Conservation (phyloP, 192 early-diverging fungal species). For the Backusella macrospora region DNA sequence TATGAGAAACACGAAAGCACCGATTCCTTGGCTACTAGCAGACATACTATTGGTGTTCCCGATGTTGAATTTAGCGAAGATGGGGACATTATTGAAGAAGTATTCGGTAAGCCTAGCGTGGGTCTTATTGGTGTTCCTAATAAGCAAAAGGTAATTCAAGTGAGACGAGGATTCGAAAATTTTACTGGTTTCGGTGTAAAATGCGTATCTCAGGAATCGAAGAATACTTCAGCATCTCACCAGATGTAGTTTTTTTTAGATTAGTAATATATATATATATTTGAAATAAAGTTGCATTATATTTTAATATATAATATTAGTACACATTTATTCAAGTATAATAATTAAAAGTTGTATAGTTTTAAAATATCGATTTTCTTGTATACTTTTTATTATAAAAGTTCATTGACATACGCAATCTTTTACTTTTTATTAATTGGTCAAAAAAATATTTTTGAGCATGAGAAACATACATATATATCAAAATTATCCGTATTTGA, state of each 20-base stretch:
- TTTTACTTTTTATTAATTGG: too few species aligned
- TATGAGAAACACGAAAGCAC: background rate
- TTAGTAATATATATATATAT: background rate
- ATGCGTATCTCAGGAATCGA: background rate
- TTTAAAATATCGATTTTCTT: background rate
- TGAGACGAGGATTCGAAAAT: conserved; percentile 1
- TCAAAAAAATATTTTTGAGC: too few species aligned
- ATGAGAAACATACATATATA: too few species aligned
- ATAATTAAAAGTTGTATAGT: background rate
- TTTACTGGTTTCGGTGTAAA: conserved; percentile 11
- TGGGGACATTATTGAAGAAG: background rate
- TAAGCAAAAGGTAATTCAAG: background rate
- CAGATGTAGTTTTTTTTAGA: background rate
- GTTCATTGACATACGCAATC: too few species aligned
- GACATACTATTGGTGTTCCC: background rate
- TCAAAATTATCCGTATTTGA: too few species aligned
- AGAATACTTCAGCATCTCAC: background rate
- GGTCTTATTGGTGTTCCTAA: background rate
- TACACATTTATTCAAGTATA: too few species aligned
- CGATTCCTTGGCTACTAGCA: background rate
- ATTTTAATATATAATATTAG: background rate
- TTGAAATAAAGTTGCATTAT: too few species aligned
- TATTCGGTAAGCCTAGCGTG: background rate
- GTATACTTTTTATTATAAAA: too few species aligned
- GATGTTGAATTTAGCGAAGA: background rate